Conservation (phyloP, 805 yeast genomes). For the Tetrapisispora iriomotensis region DNA sequence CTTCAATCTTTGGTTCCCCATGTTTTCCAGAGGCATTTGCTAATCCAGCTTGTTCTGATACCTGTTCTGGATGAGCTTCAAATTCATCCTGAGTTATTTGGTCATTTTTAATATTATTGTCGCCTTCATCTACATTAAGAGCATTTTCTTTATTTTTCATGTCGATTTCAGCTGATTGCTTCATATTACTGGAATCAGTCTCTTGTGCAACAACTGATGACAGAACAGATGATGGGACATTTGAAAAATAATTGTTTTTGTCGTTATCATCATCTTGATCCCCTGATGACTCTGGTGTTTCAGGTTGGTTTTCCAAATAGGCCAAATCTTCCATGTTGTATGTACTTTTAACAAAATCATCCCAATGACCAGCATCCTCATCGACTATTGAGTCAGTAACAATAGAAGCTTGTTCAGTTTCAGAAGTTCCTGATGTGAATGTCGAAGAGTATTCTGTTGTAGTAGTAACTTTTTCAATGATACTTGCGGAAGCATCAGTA, state of each 20-base stretch:
- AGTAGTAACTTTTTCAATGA: not conserved
- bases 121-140: too few relatives aligned
- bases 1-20: not conserved
- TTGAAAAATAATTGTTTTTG: not conserved
- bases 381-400: not conserved
- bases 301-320: not conserved
- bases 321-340: not conserved
- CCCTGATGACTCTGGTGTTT: not conserved
- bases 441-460: not conserved
- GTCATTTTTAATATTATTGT: too few relatives aligned
- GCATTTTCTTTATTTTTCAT: not conserved
- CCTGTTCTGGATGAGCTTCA: too few relatives aligned
- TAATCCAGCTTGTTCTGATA: too few relatives aligned
- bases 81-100: too few relatives aligned
- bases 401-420: not conserved
- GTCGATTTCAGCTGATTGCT: not conserved
- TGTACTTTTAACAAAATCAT: constrained; percentile 1
- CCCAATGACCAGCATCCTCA: constrained; percentile 2
- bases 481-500: not conserved
- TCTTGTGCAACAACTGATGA: not conserved
- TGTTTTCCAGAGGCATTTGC: too few relatives aligned
- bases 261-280: not conserved
- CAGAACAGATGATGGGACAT: not conserved
- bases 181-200: not conserved
- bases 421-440: not conserved